phyloP scores from a whole-genome alignment of 2,329 filamentous ascomycete genomes.

The Cercospora brassicicola region DNA sequence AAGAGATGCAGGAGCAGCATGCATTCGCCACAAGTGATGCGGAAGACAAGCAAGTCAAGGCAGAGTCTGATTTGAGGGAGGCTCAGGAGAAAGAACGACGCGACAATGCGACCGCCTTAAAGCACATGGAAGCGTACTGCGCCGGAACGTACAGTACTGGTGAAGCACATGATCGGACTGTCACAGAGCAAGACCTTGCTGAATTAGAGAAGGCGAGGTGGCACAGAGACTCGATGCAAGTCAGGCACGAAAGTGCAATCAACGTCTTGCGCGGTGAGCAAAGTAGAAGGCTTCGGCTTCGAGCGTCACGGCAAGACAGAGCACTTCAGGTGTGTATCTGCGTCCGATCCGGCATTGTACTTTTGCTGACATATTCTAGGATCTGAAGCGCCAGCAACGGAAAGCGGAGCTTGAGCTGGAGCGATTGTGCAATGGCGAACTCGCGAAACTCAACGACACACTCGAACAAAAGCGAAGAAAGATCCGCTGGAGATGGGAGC shows the following conservation, averaged over 20 bases:
- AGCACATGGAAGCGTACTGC: conserved; percentile 53
- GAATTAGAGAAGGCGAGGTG: conserved; percentile 46
- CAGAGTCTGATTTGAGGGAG: conserved; percentile 46
- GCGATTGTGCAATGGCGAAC: conserved; percentile 29
- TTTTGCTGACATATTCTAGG: conserved; percentile 16
- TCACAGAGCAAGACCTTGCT: conserved; percentile 48
- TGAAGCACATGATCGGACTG: conserved; percentile 37
- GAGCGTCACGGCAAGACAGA: conserved; percentile 43
- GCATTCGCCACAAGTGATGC: conserved; percentile 42
- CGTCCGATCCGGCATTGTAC: neutral
- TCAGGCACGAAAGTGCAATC: conserved; percentile 48
- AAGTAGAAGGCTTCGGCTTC: conserved; percentile 41
- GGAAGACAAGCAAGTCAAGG: conserved; percentile 48
- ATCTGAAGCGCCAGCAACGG: conserved; percentile 39
- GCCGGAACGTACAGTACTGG: conserved; percentile 39
- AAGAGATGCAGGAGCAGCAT: conserved; percentile 41
- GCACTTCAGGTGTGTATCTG: conserved; percentile 34
- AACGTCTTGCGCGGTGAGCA: conserved; percentile 51
- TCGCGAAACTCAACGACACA: conserved; percentile 26
- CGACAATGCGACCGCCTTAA: conserved; percentile 48
- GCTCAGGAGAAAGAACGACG: conserved; percentile 45
- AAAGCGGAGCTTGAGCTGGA: conserved; percentile 41
- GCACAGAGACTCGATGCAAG: conserved; percentile 43
- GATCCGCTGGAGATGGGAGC: conserved; percentile 42
- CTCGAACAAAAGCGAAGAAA: conserved; percentile 39